phyloP scores from a whole-genome alignment of 1,139 yeast genomes.

The Blastobotrys illinoisensis region DNA sequence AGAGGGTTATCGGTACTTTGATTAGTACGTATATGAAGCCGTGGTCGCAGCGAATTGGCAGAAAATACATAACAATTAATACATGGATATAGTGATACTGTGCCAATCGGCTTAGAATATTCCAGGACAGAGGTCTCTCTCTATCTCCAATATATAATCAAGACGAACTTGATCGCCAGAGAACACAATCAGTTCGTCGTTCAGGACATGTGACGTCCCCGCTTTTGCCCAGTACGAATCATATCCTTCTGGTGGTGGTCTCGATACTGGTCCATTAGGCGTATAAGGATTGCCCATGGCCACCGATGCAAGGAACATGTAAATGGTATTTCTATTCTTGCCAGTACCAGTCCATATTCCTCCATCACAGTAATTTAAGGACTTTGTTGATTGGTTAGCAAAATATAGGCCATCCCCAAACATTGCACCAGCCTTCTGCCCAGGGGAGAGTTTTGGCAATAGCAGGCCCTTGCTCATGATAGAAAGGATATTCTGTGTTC shows the following conservation, averaged over 20 bases:
- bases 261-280: not conserved
- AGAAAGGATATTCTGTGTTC: not conserved
- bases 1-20: no score
- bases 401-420: not conserved
- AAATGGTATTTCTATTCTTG: not conserved
- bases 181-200: not conserved
- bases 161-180: not conserved
- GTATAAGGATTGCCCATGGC: not conserved
- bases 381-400: not conserved
- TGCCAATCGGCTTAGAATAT: no score
- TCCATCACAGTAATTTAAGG: not conserved
- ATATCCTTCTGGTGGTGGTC: not conserved
- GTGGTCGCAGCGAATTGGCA: no score
- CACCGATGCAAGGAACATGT: not conserved
- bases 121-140: no score
- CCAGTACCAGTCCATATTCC: not conserved
- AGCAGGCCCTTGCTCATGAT: not conserved
- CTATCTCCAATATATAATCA: not conserved
- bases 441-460: not conserved
- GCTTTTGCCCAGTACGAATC: not conserved
- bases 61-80: no score
- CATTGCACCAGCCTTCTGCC: not conserved
- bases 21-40: no score
- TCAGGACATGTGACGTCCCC: not conserved
- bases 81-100: no score